Evolutionary conservation across 2,329 filamentous ascomycete species (phyloP), one percentile per base, ranked within the genome.

Genomic region (Fusarium sp.): DNA sequence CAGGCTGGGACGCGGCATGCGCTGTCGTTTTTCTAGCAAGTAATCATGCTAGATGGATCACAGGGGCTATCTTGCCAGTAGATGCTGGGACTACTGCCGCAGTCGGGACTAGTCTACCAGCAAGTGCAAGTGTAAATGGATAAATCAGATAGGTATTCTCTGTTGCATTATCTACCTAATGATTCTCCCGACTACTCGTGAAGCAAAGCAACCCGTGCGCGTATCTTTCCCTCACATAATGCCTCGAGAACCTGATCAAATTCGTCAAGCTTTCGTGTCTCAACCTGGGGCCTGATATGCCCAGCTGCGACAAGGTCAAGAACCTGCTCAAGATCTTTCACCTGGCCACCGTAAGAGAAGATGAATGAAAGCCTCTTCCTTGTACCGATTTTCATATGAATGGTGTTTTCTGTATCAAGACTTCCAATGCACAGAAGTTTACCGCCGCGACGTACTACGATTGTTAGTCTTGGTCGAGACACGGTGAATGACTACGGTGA

Each of bases 321-420:
- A 3, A 80, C 78, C 40, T 79, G 74, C 34, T 74, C 66, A n/a
- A 85, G 65, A 54, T 83, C 81, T 13, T 62, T 57, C 2, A 81
- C 72, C 56, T 81, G 81, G 0, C 82, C 82, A 6, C 80, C 81
- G 42, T 84, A 84, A 10, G 79, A 80, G 28, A 83, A 83, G 5
- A 82, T 79, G 33, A 78, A 81, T 14, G 73, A 78, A 4, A 83
- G 66, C 31, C 81, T 68, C 68, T 83, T 83, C 18, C 81, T 72
- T 8, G 81, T 82, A 0, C 81, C 80, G 11, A 79, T 79, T 58
- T 83, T 82, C 81, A 83, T 83, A 39, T 82, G 75, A 11, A 83
- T 58, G 1, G 77, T 79, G 48, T 83, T 83, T 36, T 79, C 77
- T 0, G 75, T 70, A 46, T 81, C 74, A 0, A 82, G 69, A 6